Conservation (phyloP, 257 asterid genomes). For the Coffea canephora region DNA sequence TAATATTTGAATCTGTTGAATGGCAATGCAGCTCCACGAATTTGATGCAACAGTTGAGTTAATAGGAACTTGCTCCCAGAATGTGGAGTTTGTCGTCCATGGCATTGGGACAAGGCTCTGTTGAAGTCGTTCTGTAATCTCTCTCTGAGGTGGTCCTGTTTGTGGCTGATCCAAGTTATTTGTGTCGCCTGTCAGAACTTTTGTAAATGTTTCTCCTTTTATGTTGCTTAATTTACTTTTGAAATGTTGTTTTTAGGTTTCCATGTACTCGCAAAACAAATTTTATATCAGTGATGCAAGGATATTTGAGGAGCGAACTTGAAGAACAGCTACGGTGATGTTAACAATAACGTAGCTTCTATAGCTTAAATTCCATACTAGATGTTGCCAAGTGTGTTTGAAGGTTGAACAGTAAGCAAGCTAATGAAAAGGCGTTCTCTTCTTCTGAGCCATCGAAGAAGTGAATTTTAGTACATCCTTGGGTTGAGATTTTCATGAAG, state of each 20-base stretch:
- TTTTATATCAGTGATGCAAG: not conserved
- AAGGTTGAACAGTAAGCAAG: too few species aligned
- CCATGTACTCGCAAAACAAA: not conserved
- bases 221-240: not conserved
- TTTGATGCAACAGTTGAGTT: slow-evolving; percentile 18
- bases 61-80: not conserved
- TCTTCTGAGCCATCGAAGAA: too few species aligned
- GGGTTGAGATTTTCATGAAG: too few species aligned
- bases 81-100: too few species aligned
- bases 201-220: not conserved
- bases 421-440: too few species aligned
- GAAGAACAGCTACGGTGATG: not conserved
- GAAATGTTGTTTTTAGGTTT: not conserved
- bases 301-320: not conserved
- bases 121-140: not conserved
- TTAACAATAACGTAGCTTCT: too few species aligned
- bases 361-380: not conserved
- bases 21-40: slow-evolving; percentile 71
- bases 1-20: not conserved
- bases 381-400: not conserved
- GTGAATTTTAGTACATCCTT: too few species aligned
- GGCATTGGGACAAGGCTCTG: not conserved
- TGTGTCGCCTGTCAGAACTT: not conserved
- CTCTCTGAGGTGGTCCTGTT: not conserved
- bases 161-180: not conserved